Base-by-base conservation (phyloP, 2,329 filamentous ascomycete species). In the Apiospora malaysiana region DNA sequence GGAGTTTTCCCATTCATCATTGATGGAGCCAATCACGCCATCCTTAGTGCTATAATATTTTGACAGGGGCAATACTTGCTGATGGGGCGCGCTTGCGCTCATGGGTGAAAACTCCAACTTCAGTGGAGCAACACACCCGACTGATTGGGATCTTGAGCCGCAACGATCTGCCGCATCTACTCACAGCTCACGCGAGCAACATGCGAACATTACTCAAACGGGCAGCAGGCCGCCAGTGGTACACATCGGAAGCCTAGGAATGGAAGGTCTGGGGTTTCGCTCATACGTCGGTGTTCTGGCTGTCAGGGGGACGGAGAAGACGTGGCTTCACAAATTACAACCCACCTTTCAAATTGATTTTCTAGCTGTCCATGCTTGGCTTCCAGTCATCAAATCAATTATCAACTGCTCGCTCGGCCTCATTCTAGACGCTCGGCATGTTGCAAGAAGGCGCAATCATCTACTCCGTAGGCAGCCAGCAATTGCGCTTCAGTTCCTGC, bases 1-100 rank as follows among this genome's bases (percentile, higher is more conserved):
- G 25, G 67, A 68, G 67, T 68, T 68, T 68, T 68, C 67, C 45
- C 37, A 32, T 49, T 56, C 67, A 56, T 68, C 67, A 68, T 68
- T 43, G 67, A 68, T 68, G 67, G 67, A 16, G 18, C 45, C 45
- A 68, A 68, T 68, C 67, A 68, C 67, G 67, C 67, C 45, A 68
- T 68, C n/a, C 45, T 63, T 63, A 63, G 56, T 63, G 56, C 56
- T 63, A 40, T 40, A 63, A 40, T n/a, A 37, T 63, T 63, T n/a
- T 63, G 56, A 63, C 56, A 63, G 56, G 56, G 56, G 27, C 56
- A 63, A 32, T 63, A 40, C 56, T 40, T 40, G 27, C 37, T 40
- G 27, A 63, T 63, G 56, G 56, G 56, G 56, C 56, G 56, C 56
- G 56, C 56, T 63, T 63, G 56, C 21, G 37, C 56, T 63, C 32